Base-by-base conservation (phyloP, 306 rosid genomes). In the Ziziphus jujuba region DNA sequence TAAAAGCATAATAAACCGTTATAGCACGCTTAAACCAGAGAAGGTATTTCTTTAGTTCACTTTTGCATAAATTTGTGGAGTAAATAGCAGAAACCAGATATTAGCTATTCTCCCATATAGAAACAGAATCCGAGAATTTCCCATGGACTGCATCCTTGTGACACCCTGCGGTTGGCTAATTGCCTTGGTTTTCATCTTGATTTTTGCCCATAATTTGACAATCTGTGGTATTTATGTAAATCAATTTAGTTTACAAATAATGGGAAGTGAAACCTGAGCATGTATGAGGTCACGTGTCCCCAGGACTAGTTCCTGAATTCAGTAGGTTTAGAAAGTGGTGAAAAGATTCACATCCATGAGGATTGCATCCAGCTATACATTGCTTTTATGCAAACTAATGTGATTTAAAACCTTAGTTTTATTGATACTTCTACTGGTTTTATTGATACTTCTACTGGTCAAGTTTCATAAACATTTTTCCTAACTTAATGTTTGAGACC, bases 11-110 rank as follows among this genome's bases (percentile, higher is more conserved):
- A 80, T 93, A 80, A 62, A 75, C 65, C 63, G 67, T 70, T 93
- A 96, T 85, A 75, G 92, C 86, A 62, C 51, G 66, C 89, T 86
- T 61, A 87, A 81, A 81, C 73, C 95, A 7, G 89, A 85, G 72
- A 85, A 80, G 96, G 99, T 88, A 83, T 62, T 61, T 66, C 67
- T 68, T 57, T 55, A 56, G 59, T 75, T 63, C 24, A 45, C 63
- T 47, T 70, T 28, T 52, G 23, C 34, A 23, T 35, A 47, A 61
- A 50, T 47, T 43, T 10, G 9, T 57, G 7, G 51, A 6, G 51
- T n/a, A 60, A 71, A 48, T 15, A 61, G 50, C 35, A 61, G 11
- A 36, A 43, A 6, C 6, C 47, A 31, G 22, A 50, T 50, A 14
- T 50, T 50, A 16, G 9, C 11, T 50, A 17, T 6, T 50, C 9